Conservation (phyloP, 2,329 filamentous ascomycete species). For the Diaporthe amygdali region DNA sequence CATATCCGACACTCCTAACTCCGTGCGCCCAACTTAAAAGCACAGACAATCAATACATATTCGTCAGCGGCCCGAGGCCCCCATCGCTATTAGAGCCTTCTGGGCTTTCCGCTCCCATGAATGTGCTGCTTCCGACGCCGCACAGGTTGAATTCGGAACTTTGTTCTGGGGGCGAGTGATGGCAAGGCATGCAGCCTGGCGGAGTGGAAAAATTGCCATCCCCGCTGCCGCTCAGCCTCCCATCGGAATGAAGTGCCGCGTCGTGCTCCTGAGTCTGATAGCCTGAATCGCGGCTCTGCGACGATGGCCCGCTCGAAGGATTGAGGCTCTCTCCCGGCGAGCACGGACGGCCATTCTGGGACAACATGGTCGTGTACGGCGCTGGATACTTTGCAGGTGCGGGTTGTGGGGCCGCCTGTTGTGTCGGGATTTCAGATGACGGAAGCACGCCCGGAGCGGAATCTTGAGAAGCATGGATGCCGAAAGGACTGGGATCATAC, state of each 20-base stretch:
- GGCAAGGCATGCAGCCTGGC: background rate
- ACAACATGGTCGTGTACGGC: background rate
- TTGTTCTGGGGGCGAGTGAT: background rate
- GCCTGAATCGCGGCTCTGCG: background rate
- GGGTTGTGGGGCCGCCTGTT: background rate
- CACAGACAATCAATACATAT: background rate
- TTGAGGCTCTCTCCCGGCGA: background rate
- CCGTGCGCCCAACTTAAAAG: background rate
- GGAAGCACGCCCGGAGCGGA: background rate
- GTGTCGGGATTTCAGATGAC: background rate
- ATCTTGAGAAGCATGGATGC: background rate
- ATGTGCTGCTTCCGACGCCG: background rate
- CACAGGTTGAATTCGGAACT: background rate
- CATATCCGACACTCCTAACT: background rate
- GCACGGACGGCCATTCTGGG: background rate
- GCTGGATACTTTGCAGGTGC: too few species aligned
- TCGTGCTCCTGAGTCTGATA: background rate
- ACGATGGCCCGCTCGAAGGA: background rate
- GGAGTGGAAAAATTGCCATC: background rate
- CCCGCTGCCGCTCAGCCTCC: background rate
- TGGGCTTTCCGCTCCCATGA: background rate
- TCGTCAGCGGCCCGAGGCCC: background rate
- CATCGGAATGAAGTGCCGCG: background rate
- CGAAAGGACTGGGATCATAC: too few species aligned
- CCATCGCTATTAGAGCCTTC: background rate